Evolutionary conservation across 352 stramenopile species (phyloP).

Genomic region (Globisporangium lucens): DNA sequence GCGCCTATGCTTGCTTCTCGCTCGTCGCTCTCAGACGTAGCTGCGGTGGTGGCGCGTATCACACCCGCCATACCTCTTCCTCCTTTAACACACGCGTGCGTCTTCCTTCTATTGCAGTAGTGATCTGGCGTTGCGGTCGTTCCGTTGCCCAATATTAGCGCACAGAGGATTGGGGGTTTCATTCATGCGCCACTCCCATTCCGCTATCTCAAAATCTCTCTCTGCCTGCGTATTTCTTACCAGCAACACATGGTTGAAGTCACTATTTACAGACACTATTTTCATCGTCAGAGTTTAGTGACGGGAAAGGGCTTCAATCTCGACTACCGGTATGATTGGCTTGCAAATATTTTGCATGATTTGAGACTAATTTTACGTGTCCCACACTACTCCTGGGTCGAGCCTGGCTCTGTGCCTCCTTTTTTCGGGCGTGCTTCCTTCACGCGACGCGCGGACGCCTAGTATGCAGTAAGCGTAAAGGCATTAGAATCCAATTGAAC

Average conservation of each 20-base stretch:
- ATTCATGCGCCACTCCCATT: neutral
- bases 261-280: neutral
- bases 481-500: constrained; percentile 6
- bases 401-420: neutral
- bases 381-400: neutral
- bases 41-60: neutral
- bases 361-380: neutral
- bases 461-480: neutral
- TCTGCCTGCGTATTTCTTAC: neutral
- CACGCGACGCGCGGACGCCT: constrained; percentile 1
- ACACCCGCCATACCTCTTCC: neutral
- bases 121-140: neutral
- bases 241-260: neutral
- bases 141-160: neutral
- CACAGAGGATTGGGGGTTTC: neutral
- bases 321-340: neutral
- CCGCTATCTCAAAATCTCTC: neutral
- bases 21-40: neutral
- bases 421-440: constrained; percentile 1
- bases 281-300: neutral
- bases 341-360: neutral
- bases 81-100: neutral
- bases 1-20: neutral
- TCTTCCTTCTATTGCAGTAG: neutral
- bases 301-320: neutral